Evolutionary conservation across 1,284 basidiomycete species (phyloP).

Genomic region (Uromyces viciae-fabae): DNA sequence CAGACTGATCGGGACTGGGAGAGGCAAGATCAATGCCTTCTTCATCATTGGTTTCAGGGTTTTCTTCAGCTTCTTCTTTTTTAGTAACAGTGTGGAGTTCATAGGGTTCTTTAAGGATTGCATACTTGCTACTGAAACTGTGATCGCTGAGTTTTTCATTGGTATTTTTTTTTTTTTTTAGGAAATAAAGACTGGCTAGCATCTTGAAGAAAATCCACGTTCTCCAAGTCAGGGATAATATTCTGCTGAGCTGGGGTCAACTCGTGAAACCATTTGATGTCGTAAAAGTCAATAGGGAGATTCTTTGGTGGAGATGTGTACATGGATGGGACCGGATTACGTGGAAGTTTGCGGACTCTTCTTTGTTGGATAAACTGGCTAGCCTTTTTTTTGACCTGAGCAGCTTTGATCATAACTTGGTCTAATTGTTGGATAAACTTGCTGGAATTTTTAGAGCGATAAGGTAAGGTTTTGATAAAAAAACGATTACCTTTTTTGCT

Average conservation of each 20-base stretch:
- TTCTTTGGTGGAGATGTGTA: constrained; percentile 6
- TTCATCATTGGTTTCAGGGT: not conserved
- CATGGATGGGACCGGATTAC: not conserved
- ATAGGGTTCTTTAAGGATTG: not conserved
- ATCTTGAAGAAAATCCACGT: constrained; percentile 18
- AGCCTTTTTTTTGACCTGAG: too few relatives aligned
- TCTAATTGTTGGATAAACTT: constrained; percentile 13
- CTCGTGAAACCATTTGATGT: constrained; percentile 5
- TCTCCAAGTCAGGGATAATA: not conserved
- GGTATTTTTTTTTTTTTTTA: not conserved
- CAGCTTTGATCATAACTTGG: not conserved
- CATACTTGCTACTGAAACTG: constrained; percentile 20
- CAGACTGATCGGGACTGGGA: too few relatives aligned
- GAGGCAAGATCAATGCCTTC: not conserved
- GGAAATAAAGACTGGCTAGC: not conserved
- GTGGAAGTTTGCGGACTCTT: constrained; percentile 6
- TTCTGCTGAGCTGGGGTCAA: not conserved
- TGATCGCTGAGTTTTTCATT: constrained; percentile 12
- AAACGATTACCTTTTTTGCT: not conserved
- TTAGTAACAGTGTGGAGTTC: too few relatives aligned
- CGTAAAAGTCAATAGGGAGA: constrained; percentile 26
- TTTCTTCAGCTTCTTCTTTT: not conserved
- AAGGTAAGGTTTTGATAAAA: not conserved
- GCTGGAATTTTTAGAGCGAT: constrained; percentile 26
- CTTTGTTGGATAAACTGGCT: not conserved